phyloP scores from a whole-genome alignment of 495 filamentous ascomycete genomes.

The Xylaria grammica region DNA sequence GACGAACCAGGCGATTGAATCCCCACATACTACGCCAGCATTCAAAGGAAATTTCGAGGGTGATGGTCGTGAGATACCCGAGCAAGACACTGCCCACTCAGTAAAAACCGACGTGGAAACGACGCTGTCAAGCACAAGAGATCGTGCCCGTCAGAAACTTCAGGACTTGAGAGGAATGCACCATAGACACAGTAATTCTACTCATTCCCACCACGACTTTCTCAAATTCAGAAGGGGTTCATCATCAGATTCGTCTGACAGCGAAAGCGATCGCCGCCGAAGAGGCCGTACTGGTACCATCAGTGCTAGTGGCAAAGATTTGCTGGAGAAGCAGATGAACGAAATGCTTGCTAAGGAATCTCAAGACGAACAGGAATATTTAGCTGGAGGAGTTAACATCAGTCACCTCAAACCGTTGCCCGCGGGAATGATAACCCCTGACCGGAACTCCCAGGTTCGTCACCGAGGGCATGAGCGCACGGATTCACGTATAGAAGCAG shows the following conservation, averaged over 20 bases:
- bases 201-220: slow-evolving; percentile 46
- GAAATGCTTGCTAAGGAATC: slow-evolving; percentile 64
- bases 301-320: slow-evolving; percentile 51
- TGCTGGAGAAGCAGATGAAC: slow-evolving; percentile 71
- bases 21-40: slow-evolving; percentile 14
- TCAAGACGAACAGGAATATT: slow-evolving; percentile 39
- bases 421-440: slow-evolving; percentile 37
- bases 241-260: slow-evolving; percentile 52
- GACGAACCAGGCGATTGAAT: slow-evolving; percentile 24
- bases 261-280: slow-evolving; percentile 48
- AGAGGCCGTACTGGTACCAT: slow-evolving; percentile 44
- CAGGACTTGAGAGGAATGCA: slow-evolving; percentile 54
- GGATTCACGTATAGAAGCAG: slow-evolving; percentile 41
- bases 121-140: slow-evolving; percentile 40
- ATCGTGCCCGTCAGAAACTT: slow-evolving; percentile 55
- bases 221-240: slow-evolving; percentile 46
- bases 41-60: slow-evolving; percentile 20
- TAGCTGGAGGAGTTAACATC: slow-evolving; percentile 36
- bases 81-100: slow-evolving; percentile 31
- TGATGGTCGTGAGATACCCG: slow-evolving; percentile 28
- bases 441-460: slow-evolving; percentile 32
- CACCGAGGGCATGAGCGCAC: slow-evolving; percentile 33
- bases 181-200: slow-evolving; percentile 48
- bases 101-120: slow-evolving; percentile 37
- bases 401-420: slow-evolving; percentile 37